Evolutionary conservation across 169 alveolate genomes (phyloP).

Genomic region (Toxoplasma gondii): DNA sequence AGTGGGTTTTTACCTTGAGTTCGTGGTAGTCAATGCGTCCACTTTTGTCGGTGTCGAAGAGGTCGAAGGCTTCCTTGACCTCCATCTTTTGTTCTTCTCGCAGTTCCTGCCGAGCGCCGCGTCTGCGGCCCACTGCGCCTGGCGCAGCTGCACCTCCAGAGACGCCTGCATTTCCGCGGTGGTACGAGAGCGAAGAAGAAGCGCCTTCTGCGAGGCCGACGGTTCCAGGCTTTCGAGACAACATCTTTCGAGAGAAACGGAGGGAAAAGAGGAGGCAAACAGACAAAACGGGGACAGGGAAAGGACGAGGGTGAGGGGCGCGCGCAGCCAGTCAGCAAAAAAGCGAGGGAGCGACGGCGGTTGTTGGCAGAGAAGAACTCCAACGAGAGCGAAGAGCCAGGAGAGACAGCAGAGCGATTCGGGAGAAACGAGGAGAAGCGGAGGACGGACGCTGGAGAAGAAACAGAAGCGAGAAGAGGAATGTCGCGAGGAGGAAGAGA

Average conservation of each 20-base stretch:
- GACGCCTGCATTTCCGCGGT: background rate
- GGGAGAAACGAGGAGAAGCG: no score
- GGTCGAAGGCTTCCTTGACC: slow-evolving; percentile 98
- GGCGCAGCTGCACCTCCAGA: background rate
- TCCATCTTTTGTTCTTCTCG: slow-evolving; percentile 96
- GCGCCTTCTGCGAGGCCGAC: background rate
- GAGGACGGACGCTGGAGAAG: no score
- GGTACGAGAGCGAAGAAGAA: background rate
- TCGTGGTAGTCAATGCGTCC: slow-evolving; percentile 97
- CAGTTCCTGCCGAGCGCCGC: slow-evolving; percentile 76
- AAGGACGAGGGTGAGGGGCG: no score
- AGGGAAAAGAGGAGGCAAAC: background rate
- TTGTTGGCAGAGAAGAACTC: no score
- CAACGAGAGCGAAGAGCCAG: no score
- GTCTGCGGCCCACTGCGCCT: slow-evolving; percentile 30
- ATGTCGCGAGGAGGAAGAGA: no score
- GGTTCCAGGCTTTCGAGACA: background rate
- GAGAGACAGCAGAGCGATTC: no score
- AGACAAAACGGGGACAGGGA: no score
- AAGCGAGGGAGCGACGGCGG: no score
- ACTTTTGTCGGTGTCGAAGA: slow-evolving; percentile 97
- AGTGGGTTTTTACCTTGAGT: slow-evolving; percentile 95
- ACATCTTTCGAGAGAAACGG: background rate
- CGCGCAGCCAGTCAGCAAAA: no score
- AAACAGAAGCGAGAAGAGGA: no score